Evolutionary conservation across 2,329 filamentous ascomycete species (phyloP), one percentile per base, ranked within the genome.

Genomic region (Scytalidium sp.): DNA sequence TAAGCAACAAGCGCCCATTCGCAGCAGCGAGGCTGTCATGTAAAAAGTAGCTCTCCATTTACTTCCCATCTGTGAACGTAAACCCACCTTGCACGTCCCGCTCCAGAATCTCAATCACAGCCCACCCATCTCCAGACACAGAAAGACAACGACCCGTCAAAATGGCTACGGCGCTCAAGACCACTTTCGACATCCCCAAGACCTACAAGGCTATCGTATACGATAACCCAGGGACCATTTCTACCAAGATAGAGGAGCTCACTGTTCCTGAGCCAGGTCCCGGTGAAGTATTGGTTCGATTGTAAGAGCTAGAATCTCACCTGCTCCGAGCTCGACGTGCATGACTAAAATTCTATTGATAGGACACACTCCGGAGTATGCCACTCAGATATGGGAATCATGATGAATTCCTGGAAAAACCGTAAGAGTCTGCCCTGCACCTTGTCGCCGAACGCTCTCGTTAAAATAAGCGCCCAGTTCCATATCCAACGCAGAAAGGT

Each of bases 151-250:
- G 25, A 10, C 7, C 7, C 40, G 10, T 19, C 25, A 13, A 29
- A n/a, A n/a, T n/a, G n/a, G 13, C 32, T 9, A 36, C 32, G 32
- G 32, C 13, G 32, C 5, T n/a, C 13, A 10, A 10, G 32, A 15
- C 17, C 5, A 56, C 49, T 2, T 64, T 67, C 29, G 67, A 73
- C 25, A 70, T 79, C 20, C 75, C 84, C 3, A 75, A 76, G 60
- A 83, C 78, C 53, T 79, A 85, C 66, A 86, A 84, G 67, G 83
- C 82, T 32, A 67, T 70, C 50, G 70, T 87, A 50, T 87, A 85
- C 61, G 83, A 87, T 67, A 76, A 83, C 60, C 84, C 84, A 0
- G 84, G 84, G 44, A 76, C 72, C 3, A 75, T 87, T 52, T 85
- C 81, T 2, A 85, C 82, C 7, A 84, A 85, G 64, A 68, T 87